These are phyloP conservation scores for Vitis riparia DNA, from an alignment of 164 flowering plant genomes.

Conservation along the genomic window DNA sequence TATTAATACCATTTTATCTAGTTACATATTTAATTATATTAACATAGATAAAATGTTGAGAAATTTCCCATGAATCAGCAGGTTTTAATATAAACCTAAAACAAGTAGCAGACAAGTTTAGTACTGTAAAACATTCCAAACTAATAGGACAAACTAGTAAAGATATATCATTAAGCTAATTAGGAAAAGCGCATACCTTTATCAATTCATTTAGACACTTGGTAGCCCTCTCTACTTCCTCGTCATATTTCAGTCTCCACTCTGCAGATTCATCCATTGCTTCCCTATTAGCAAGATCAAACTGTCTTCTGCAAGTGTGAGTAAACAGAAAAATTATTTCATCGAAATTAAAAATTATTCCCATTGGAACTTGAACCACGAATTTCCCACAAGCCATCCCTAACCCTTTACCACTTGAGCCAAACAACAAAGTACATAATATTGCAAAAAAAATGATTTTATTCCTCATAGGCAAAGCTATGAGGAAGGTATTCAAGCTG, in stretches of 20 bases:
- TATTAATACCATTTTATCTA: background rate
- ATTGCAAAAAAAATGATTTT: too few species aligned
- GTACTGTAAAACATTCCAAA: too few species aligned
- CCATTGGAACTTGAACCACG: too few species aligned
- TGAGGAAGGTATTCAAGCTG: too few species aligned
- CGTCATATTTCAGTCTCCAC: slow-evolving; percentile 82
- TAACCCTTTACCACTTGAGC: too few species aligned
- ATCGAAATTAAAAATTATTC: background rate
- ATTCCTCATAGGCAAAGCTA: too few species aligned
- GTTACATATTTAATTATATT: background rate
- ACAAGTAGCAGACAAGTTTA: too few species aligned
- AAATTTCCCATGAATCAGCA: too few species aligned
- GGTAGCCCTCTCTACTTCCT: slow-evolving; percentile 51
- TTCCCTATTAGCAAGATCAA: slow-evolving; percentile 85
- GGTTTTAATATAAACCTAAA: too few species aligned
- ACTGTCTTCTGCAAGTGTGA: slow-evolving; percentile 58
- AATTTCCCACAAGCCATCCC: background rate
- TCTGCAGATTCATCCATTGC: slow-evolving; percentile 99
- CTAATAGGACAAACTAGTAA: too few species aligned
- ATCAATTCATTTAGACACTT: slow-evolving; percentile 48
- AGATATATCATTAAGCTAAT: background rate
- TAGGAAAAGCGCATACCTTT: slow-evolving; percentile 33
- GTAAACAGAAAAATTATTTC: background rate
- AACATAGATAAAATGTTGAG: background rate
- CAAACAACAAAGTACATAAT: too few species aligned